A percentile compares a stretch with the other conserved stretches of the same genome.
Conservation (phyloP, 306 rosid genomes). For the Citrullus mucosospermus region DNA sequence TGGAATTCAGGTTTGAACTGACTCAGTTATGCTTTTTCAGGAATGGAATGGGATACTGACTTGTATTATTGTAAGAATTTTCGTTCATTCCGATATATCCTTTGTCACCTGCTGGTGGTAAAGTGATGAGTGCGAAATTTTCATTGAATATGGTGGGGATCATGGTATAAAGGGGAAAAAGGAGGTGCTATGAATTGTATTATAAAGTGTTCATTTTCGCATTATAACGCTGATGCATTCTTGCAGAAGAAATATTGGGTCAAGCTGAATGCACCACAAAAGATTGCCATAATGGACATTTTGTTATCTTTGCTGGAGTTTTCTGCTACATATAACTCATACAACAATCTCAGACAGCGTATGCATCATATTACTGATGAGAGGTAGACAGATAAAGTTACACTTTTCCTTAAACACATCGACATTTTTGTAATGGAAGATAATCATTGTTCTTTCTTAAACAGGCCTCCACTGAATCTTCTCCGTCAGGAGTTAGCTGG, state of each 20-base stretch:
- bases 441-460: slow-evolving; percentile 19
- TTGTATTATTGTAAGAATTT: background rate
- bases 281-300: slow-evolving; percentile 70
- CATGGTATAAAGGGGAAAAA: background rate
- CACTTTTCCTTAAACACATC: background rate
- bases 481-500: slow-evolving; percentile 88
- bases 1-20: slow-evolving; percentile 77
- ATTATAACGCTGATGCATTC: slow-evolving; percentile 5
- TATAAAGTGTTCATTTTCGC: background rate
- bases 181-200: background rate
- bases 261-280: slow-evolving; percentile 60
- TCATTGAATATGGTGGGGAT: background rate
- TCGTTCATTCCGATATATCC: background rate
- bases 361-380: slow-evolving; percentile 79
- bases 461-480: slow-evolving; percentile 97
- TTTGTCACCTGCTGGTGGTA: background rate
- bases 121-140: background rate
- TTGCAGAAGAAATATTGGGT: slow-evolving; percentile 94
- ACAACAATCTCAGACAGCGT: slow-evolving; percentile 69
- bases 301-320: slow-evolving; percentile 75
- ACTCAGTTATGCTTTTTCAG: background rate
- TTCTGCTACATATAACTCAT: slow-evolving; percentile 88
- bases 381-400: slow-evolving; percentile 31
- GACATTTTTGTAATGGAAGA: slow-evolving; percentile 1
- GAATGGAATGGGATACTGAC: background rate